These are phyloP conservation scores for Candida ascalaphidarum DNA, from an alignment of 805 yeast genomes.

Conservation along the genomic window DNA sequence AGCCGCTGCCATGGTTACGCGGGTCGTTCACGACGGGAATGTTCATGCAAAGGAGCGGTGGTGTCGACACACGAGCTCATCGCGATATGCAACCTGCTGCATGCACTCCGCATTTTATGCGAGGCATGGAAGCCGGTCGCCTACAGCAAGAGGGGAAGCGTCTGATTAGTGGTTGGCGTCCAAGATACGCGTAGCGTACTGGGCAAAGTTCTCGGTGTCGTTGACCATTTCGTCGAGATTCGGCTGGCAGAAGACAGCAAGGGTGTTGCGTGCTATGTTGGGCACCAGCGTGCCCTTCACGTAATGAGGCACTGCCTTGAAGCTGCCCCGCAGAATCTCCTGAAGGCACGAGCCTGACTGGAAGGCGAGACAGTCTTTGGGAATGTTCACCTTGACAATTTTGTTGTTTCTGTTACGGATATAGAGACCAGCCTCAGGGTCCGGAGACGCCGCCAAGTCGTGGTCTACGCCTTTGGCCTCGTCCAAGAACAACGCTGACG, in stretches of 20 bases:
- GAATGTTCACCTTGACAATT: conserved; percentile 43
- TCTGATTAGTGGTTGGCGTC: conserved; percentile 2
- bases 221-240: conserved; percentile 42
- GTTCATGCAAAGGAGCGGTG: too few relatives aligned
- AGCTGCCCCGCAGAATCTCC: conserved; percentile 37
- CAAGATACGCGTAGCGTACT: conserved; percentile 36
- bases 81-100: too few relatives aligned
- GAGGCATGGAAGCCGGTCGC: too few relatives aligned
- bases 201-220: conserved; percentile 38
- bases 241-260: conserved; percentile 60
- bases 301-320: conserved; percentile 52
- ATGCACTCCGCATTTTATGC: too few relatives aligned
- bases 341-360: conserved; percentile 54
- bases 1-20: too few relatives aligned
- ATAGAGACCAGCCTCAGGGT: conserved; percentile 40
- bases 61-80: too few relatives aligned
- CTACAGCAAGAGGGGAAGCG: too few relatives aligned
- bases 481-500: conserved; percentile 44
- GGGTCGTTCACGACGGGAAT: too few relatives aligned
- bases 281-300: conserved; percentile 36
- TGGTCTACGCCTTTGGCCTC: conserved; percentile 18
- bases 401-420: conserved; percentile 38
- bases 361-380: conserved; percentile 47
- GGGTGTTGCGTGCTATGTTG: conserved; percentile 40
- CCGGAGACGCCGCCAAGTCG: conserved; percentile 28